Base-by-base conservation (phyloP, 2,329 filamentous ascomycete genomes). In the Pseudopithomyces chartarum region DNA sequence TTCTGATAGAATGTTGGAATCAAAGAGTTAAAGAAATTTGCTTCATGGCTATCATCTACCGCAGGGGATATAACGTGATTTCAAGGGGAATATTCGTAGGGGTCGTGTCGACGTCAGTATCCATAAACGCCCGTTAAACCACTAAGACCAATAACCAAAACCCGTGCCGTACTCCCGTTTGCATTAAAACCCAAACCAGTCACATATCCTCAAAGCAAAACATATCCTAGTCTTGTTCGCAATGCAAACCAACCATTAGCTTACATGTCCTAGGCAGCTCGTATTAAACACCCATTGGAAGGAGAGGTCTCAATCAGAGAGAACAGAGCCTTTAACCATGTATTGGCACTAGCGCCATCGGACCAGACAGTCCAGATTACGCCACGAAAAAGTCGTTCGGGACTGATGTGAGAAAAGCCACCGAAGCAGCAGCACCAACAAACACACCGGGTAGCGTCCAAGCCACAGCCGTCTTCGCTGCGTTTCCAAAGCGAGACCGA, bases 371-470 rank as follows among this genome's bases (percentile, higher is more conserved):
- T 6, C 40, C 26, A 20, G 12, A 26, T 17, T 26, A 52, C 4
- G 50, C 50, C 13, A 52, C 29, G 15, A 26, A 52, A 32, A 52
- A 52, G 19, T 45, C 52, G 34, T 54, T 46, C 11, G 52, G 52
- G 6, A 54, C 34, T 10, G 42, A 46, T 5, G 42, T 54, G 33
- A 54, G 42, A 43, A 54, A 36, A n/a, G 43, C 52, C 5, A 54
- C 42, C 6, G 52, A 26, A 8, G 22, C 42, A 19, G 26, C 52
- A 33, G 52, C 48, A 42, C 48, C 48, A 15, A 42, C 38, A 12
- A 36, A 36, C 12, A 51, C 34, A 22, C 52, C 52, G 29, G 52
- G 43, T 1, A 47, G n/a, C 40, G 40, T 26, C 23, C 34, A 54
- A 12, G 43, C 23, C 12, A 43, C 52, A 22, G 52, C 52, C 3